Percentiles rank a stretch among this genome's conserved stretches.
phyloP scores from a whole-genome alignment of 2,329 filamentous ascomycete species.

The Penicillium sp. region DNA sequence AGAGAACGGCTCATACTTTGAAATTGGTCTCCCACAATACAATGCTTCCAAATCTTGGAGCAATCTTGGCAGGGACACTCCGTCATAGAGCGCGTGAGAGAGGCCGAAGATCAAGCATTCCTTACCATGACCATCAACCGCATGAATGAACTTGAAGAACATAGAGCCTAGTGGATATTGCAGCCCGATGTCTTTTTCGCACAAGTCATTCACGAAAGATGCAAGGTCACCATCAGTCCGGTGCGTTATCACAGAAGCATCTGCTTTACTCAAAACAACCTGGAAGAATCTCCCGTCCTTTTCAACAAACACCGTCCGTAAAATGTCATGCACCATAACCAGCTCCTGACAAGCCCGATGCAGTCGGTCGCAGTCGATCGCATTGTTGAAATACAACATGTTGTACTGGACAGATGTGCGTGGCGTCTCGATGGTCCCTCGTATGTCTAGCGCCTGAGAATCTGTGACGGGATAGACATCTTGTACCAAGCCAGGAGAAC shows the following conservation, averaged over 20 bases:
- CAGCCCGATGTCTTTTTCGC: conserved; percentile 47
- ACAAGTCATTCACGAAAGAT: conserved; percentile 45
- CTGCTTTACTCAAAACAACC: conserved; percentile 50
- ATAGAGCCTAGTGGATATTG: conserved; percentile 51
- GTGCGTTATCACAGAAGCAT: conserved; percentile 43
- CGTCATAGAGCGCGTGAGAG: conserved; percentile 62
- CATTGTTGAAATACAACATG: conserved; percentile 52
- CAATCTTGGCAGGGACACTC: conserved; percentile 55
- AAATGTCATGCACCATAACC: conserved; percentile 54
- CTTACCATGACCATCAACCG: conserved; percentile 31
- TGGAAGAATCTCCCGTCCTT: conserved; percentile 45
- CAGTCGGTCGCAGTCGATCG: conserved; percentile 45
- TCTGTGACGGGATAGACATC: conserved; percentile 54
- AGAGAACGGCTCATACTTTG: conserved; percentile 35
- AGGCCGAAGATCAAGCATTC: conserved; percentile 49
- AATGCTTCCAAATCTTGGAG: conserved; percentile 53
- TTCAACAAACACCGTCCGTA: conserved; percentile 59
- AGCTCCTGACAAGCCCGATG: conserved; percentile 40
- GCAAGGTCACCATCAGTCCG: conserved; percentile 44
- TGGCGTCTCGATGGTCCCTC: conserved; percentile 52
- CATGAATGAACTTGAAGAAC: conserved; percentile 52
- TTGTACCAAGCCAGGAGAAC: conserved; percentile 45
- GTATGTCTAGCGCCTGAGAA: conserved; percentile 55
- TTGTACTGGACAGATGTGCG: conserved; percentile 60
- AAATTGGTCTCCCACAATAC: conserved; percentile 33